A percentile compares a stretch with the other conserved stretches of the same genome.
These are phyloP conservation scores for Achaetomiella virescens DNA, from an alignment of 495 filamentous ascomycete genomes.

Conservation along the genomic window DNA sequence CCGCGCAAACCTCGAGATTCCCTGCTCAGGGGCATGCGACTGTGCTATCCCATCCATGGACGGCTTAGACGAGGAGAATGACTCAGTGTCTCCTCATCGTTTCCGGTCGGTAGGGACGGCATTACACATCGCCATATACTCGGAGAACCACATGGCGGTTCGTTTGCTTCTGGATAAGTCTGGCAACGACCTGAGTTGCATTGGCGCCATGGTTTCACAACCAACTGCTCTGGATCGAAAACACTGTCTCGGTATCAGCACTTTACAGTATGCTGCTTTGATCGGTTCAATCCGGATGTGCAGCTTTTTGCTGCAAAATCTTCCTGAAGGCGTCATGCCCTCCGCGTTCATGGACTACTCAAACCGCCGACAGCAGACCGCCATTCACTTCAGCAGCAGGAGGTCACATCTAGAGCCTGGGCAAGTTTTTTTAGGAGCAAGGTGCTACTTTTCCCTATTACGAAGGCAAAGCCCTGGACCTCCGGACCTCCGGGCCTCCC, in stretches of 20 bases:
- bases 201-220: background rate
- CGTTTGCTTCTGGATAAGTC: background rate
- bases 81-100: background rate
- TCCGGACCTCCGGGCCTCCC: background rate
- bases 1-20: background rate
- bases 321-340: background rate
- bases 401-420: background rate
- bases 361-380: background rate
- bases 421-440: background rate
- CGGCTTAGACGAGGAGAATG: background rate
- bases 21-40: background rate
- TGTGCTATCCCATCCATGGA: background rate
- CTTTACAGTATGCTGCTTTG: background rate
- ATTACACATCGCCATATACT: conserved; percentile 7
- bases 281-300: background rate
- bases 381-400: background rate
- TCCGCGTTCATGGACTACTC: background rate
- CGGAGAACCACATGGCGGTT: background rate
- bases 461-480: background rate
- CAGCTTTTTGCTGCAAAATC: background rate
- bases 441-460: background rate
- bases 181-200: background rate
- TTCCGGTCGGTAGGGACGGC: background rate
- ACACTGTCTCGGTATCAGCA: background rate
- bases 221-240: background rate